Base-by-base conservation (phyloP, 2,329 filamentous ascomycete species). In the Juglanconis sp. region DNA sequence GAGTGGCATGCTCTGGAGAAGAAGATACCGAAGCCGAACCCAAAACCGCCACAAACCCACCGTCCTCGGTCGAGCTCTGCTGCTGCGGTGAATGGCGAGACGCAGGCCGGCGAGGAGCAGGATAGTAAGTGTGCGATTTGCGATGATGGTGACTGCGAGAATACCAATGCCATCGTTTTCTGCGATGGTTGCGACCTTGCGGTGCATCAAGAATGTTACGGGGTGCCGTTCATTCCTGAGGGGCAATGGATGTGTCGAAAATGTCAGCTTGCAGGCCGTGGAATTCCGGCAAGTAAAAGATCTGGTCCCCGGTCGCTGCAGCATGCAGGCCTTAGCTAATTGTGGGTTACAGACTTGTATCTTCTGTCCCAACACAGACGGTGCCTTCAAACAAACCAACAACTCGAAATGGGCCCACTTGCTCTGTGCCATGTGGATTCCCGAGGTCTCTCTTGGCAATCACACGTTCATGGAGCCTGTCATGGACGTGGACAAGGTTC, bases 81-180 rank as follows among this genome's bases (percentile, higher is more conserved):
- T 51, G 94, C 92, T 32, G 94, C 95, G 5, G 94, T 98, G 17
- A 98, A 97, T 73, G 94, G 95, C 58, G 95, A 98, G 76, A 88
- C 90, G 49, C 86, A 89, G 65, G 87, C 84, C 34, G 92, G 92
- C 24, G 95, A 98, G 75, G 94, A 98, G 74, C 93, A 95, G 68
- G 95, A 99, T 74, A 96, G 90, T 68, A 98, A 96, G 74, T 99
- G 95, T 72, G 93, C 92, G 30, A 96, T 99, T 60, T 99, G 95
- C 72, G 95, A 99, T 71, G 95, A 99, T 70, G 95, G 95, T n/a
- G 95, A 99, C 71, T 99, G 95, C 71, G 95, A 99, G 76, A 99
- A 99, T 73, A 96, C 95, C 30, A 99, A 99, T 71, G 95, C 95
- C 1, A 99, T 99, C 69, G 95, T 99, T 30, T 99, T 99, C 71